Conservation (phyloP, 2,329 filamentous ascomycete genomes). For the Colletotrichum tofieldiae region DNA sequence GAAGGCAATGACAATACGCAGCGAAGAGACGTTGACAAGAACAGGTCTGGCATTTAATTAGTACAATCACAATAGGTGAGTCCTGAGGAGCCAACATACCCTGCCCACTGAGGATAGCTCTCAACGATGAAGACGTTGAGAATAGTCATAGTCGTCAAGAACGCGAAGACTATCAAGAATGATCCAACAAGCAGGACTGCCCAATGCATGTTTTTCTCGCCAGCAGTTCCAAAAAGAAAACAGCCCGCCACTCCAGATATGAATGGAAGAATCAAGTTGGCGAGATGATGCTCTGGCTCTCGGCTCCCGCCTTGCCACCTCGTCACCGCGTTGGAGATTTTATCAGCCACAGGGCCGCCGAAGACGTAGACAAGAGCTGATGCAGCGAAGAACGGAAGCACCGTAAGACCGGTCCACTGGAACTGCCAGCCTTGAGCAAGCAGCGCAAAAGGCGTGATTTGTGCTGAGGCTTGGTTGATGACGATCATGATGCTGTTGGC, state of each 20-base stretch:
- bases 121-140: slow-evolving; percentile 53
- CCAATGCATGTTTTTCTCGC: slow-evolving; percentile 49
- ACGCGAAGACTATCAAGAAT: slow-evolving; percentile 50
- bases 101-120: slow-evolving; percentile 49
- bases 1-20: slow-evolving; percentile 51
- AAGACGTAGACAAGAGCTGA: slow-evolving; percentile 46
- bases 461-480: slow-evolving; percentile 48
- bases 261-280: slow-evolving; percentile 51
- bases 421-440: slow-evolving; percentile 49
- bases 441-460: slow-evolving; percentile 42
- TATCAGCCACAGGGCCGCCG: slow-evolving; percentile 50
- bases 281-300: slow-evolving; percentile 53
- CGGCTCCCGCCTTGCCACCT: slow-evolving; percentile 47
- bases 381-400: slow-evolving; percentile 47
- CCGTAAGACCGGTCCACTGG: slow-evolving; percentile 49
- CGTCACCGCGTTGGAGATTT: slow-evolving; percentile 49
- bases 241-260: slow-evolving; percentile 48
- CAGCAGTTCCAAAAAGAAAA: slow-evolving; percentile 52
- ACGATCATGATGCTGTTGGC: slow-evolving; percentile 51
- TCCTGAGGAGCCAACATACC: not conserved
- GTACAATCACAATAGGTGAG: not conserved
- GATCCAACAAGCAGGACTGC: slow-evolving; percentile 47
- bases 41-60: slow-evolving; percentile 47
- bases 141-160: slow-evolving; percentile 48
- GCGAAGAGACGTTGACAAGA: slow-evolving; percentile 53